Conservation (phyloP, 2,329 filamentous ascomycete species). For the Geosmithia morbida region DNA sequence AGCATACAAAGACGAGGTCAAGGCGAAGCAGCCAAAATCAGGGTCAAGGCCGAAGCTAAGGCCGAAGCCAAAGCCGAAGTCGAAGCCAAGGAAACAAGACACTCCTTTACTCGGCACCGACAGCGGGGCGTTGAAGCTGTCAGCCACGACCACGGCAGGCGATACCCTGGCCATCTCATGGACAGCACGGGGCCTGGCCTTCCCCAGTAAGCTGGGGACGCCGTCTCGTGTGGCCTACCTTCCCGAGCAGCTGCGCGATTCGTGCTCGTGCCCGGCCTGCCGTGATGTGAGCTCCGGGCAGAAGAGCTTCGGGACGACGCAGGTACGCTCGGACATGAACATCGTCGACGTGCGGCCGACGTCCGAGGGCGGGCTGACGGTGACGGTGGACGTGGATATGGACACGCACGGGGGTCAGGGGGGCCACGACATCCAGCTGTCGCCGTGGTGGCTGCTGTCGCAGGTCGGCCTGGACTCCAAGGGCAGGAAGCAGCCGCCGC, state of each 20-base stretch:
- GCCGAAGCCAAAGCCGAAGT: too few species aligned
- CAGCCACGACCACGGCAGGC: too few species aligned
- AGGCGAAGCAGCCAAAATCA: too few species aligned
- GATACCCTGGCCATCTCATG: too few species aligned
- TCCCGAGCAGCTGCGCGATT: constrained; percentile 17
- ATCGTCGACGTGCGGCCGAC: constrained; percentile 14
- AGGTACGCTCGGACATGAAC: constrained; percentile 19
- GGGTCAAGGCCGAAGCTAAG: too few species aligned
- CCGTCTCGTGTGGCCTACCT: not conserved
- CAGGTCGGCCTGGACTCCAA: constrained; percentile 3
- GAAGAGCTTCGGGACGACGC: constrained; percentile 32
- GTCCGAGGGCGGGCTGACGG: constrained; percentile 27
- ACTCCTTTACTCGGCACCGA: too few species aligned
- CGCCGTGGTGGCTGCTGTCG: not conserved
- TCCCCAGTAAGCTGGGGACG: too few species aligned
- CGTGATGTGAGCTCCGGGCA: constrained; percentile 44
- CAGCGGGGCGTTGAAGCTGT: too few species aligned
- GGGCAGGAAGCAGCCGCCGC: constrained; percentile 7
- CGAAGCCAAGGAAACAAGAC: too few species aligned
- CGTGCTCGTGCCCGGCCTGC: constrained; percentile 36
- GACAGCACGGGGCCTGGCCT: too few species aligned
- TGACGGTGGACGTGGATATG: constrained; percentile 45
- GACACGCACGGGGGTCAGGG: constrained; percentile 11
- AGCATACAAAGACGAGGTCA: too few species aligned
- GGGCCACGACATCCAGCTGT: constrained; percentile 7